A percentile compares a stretch with the other conserved stretches of the same genome.
Conservation (phyloP, 495 filamentous ascomycete genomes). For the Penicillium atrosanguineum region DNA sequence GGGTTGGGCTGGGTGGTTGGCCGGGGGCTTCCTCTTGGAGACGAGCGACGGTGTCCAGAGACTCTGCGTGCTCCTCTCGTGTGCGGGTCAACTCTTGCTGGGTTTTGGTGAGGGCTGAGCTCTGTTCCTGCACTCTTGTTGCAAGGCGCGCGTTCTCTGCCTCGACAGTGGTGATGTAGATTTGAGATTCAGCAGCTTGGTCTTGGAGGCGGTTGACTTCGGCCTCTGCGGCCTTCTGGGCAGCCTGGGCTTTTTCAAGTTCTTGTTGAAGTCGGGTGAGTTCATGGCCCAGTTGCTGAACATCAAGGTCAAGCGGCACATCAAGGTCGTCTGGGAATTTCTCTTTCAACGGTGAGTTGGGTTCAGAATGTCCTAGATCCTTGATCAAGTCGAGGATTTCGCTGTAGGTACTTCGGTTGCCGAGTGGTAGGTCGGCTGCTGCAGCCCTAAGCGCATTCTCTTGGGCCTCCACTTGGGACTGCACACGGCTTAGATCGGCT, state of each 20-base stretch:
- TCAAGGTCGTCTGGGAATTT: conserved; percentile 21
- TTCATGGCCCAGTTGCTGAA: conserved; percentile 28
- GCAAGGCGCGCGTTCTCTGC: conserved; percentile 45
- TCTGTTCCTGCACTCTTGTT: conserved; percentile 33
- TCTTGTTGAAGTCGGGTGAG: conserved; percentile 31
- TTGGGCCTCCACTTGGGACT: conserved; percentile 44
- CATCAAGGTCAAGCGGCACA: conserved; percentile 14
- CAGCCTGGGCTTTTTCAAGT: conserved; percentile 21
- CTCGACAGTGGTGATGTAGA: conserved; percentile 45
- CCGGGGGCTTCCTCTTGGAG: conserved; percentile 76
- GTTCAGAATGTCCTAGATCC: conserved; percentile 29
- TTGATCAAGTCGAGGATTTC: conserved; percentile 46
- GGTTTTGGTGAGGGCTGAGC: conserved; percentile 31
- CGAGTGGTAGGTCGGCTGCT: conserved; percentile 39
- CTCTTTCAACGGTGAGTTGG: conserved; percentile 15
- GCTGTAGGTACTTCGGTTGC: conserved; percentile 37
- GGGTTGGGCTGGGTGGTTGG: conserved; percentile 31
- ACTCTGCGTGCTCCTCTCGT: conserved; percentile 35
- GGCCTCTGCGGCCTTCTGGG: conserved; percentile 31
- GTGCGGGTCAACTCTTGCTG: conserved; percentile 34
- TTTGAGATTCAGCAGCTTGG: conserved; percentile 41
- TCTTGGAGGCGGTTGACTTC: conserved; percentile 36
- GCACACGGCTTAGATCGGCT: conserved; percentile 38
- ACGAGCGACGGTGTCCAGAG: conserved; percentile 73
- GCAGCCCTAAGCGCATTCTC: conserved; percentile 42